phyloP scores from a whole-genome alignment of 352 stramenopile genomes.

The Globisporangium canariense region DNA sequence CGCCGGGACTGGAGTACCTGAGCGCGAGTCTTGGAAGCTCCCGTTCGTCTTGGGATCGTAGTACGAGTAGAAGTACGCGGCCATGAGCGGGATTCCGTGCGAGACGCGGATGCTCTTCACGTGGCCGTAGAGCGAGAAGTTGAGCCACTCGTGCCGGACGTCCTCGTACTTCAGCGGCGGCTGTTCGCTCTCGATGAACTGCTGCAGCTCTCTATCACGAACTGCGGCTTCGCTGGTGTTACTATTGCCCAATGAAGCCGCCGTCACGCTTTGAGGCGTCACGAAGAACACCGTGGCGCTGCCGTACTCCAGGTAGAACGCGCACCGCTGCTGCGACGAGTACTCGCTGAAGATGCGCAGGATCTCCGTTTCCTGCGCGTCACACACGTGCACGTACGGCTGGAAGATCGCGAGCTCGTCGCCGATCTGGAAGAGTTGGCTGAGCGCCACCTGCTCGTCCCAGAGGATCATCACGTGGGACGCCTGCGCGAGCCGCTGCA shows the following conservation, averaged over 20 bases:
- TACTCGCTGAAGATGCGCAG: constrained; percentile 55
- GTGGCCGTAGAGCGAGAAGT: constrained; percentile 56
- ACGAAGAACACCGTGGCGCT: constrained; percentile 54
- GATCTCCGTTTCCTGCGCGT: constrained; percentile 42
- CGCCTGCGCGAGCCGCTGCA: constrained; percentile 18
- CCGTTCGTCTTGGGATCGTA: constrained; percentile 58
- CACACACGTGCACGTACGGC: constrained; percentile 57
- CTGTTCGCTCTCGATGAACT: constrained; percentile 19
- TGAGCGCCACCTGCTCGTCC: constrained; percentile 69
- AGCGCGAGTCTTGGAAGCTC: constrained; percentile 13
- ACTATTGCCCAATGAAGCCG: not conserved
- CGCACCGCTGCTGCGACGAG: constrained; percentile 40
- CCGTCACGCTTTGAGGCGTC: not conserved
- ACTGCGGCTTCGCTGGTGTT: not conserved
- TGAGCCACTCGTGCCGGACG: constrained; percentile 33
- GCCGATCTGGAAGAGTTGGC: constrained; percentile 50
- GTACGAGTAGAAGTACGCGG: constrained; percentile 65
- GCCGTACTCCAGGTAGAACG: constrained; percentile 67
- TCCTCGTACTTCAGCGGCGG: constrained; percentile 24
- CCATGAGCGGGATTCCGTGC: constrained; percentile 57
- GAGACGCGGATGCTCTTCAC: constrained; percentile 51
- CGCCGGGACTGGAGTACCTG: constrained; percentile 17
- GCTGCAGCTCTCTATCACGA: constrained; percentile 4
- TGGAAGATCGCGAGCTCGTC: constrained; percentile 59
- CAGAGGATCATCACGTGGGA: constrained; percentile 61